These are phyloP conservation scores for Gracilariopsis chorda DNA, from an alignment of 23 red algal species.

Conservation along the genomic window DNA sequence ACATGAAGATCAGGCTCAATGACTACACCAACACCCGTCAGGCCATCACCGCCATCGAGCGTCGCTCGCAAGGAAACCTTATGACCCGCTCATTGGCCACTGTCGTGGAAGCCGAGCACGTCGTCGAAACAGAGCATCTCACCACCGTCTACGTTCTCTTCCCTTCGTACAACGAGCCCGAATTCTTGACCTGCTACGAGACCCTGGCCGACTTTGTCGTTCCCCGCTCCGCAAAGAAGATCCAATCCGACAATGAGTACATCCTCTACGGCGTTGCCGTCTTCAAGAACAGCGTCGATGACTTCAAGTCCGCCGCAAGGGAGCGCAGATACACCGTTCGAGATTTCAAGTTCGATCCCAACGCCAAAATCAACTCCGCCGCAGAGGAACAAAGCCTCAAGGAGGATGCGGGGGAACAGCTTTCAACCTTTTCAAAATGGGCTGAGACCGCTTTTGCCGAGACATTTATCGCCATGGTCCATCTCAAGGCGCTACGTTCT, in stretches of 20 bases:
- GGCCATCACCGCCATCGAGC: constrained; percentile 58
- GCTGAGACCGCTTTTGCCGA: constrained; percentile 80
- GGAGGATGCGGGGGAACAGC: constrained; percentile 47
- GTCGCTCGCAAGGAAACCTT: constrained; percentile 71
- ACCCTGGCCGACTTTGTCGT: constrained; percentile 64
- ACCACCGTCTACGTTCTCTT: constrained; percentile 87
- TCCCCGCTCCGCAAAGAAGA: constrained; percentile 69
- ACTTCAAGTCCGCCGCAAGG: constrained; percentile 75
- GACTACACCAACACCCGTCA: constrained; percentile 75
- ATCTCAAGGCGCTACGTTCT: constrained; percentile 90
- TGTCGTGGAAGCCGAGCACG: constrained; percentile 66
- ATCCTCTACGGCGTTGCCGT: constrained; percentile 75
- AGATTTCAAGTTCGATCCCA: constrained; percentile 73
- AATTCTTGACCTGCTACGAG: constrained; percentile 74
- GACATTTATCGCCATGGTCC: constrained; percentile 76
- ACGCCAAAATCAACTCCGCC: constrained; percentile 7
- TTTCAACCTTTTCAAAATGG: constrained; percentile 65
- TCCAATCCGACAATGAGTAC: constrained; percentile 68
- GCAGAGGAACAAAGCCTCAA: constrained; percentile 62
- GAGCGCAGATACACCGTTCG: constrained; percentile 86
- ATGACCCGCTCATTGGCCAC: constrained; percentile 66
- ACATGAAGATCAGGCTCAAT: constrained; percentile 75
- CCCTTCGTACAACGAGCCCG: constrained; percentile 36
- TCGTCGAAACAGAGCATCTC: constrained; percentile 82
- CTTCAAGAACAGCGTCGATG: constrained; percentile 71